Evolutionary conservation across 495 filamentous ascomycete species (phyloP), one percentile per base, ranked within the genome.

Genomic region (Cercophora scortea): DNA sequence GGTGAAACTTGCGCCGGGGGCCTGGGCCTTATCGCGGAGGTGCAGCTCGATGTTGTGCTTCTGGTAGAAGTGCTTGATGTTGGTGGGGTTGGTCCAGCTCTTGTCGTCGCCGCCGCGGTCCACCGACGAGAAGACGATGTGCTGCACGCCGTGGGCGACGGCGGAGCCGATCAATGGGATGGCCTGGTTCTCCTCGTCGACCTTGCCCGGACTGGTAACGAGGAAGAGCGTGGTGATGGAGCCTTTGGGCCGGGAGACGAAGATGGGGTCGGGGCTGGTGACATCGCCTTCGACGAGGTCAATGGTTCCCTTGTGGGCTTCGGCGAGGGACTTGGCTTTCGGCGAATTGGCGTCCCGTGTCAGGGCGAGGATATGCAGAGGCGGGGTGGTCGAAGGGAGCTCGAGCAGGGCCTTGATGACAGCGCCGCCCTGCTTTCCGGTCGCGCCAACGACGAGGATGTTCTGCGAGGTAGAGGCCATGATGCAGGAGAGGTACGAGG

Each of bases 341-440:
- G 70, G 35, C 9, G 81, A 82, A 8, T 67, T 53, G 7, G 77
- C 50, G 52, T 86, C 74, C 43, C 87, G 83, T 0, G 87, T 89
- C 12, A 89, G 70, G 16, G 82, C 87, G 13, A 90, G 76, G 58
- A 90, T 82, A 47, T 81, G 75, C 64, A 84, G 72, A 8, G 67
- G 61, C 3, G 51, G 36, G 33, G 43, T 7, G n/a, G 67, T 50
- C 4, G 54, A 43, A 40, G 69, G 45, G 6, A 68, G 66, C 12
- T 57, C 45, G 15, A 84, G 65, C 34, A 90, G 78, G 47, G 73
- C 77, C 4, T 76, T 64, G 58, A 90, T 71, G 35, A 84, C 65
- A 11, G 77, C 72, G 32, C 81, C 76, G 51, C 88, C 87, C 65
- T 90, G 87, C 55, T 86, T 79, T 61, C 85, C 85, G 1, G 84